A percentile compares a stretch with the other conserved stretches of the same genome.
These are phyloP conservation scores for carrot (Daucus carota) DNA, from an alignment of 129 eudicot species.

Conservation along the genomic window DNA sequence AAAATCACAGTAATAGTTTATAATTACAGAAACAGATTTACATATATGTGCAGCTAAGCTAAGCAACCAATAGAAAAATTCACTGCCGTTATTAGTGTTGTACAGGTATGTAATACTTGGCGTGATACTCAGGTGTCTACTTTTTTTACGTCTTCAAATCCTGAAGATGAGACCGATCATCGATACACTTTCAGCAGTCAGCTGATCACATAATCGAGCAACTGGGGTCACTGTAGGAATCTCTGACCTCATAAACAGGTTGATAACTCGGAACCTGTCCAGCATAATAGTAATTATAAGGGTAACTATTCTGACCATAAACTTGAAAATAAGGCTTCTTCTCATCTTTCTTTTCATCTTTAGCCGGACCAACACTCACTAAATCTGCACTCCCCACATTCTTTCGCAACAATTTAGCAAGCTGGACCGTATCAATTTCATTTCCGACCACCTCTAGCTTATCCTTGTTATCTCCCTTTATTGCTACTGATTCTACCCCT, in stretches of 20 bases:
- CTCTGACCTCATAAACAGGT: neutral
- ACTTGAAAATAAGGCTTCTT: neutral
- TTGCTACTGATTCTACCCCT: constrained; percentile 26
- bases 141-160: neutral
- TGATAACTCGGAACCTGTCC: neutral
- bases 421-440: constrained; percentile 17
- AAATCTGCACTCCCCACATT: constrained; percentile 23
- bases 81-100: neutral
- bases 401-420: constrained; percentile 23
- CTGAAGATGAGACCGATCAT: neutral
- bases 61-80: neutral
- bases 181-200: neutral
- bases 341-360: constrained; percentile 8
- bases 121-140: neutral
- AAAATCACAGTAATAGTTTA: neutral
- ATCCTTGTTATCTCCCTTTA: constrained; percentile 18
- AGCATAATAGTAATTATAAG: neutral
- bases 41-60: neutral
- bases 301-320: neutral
- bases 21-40: no score
- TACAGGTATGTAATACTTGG: neutral
- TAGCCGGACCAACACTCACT: constrained; percentile 21
- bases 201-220: constrained; percentile 6
- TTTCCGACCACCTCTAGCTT: constrained; percentile 24
- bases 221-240: neutral